Conservation (phyloP, 768 basidiomycete species). For the Termitomyces titanicus region DNA sequence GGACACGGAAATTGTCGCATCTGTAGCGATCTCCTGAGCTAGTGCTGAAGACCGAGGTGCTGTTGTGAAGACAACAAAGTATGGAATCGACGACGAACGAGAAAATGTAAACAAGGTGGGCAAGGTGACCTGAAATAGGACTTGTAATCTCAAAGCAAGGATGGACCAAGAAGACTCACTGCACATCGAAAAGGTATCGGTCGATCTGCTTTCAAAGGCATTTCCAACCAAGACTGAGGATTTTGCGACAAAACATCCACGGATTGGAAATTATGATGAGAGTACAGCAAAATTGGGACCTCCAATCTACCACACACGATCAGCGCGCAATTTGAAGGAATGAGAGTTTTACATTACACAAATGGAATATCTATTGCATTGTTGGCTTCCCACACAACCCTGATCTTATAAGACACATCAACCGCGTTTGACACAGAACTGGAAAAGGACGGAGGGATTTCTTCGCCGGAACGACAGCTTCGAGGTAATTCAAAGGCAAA, state of each 20-base stretch:
- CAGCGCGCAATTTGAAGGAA: conserved; percentile 4
- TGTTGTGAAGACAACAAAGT: conserved; percentile 72
- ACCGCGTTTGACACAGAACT: conserved; percentile 26
- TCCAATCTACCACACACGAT: conserved; percentile 44
- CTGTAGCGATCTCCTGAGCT: conserved; percentile 62
- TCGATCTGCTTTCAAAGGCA: conserved; percentile 60
- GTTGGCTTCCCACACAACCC: conserved; percentile 54
- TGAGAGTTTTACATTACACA: conserved; percentile 31
- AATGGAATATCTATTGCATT: conserved; percentile 40
- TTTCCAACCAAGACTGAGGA: conserved; percentile 62
- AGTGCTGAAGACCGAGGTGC: conserved; percentile 49
- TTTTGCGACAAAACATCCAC: conserved; percentile 41
- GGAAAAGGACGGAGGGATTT: conserved; percentile 59
- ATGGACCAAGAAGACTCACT: conserved; percentile 36
- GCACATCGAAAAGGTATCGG: conserved; percentile 63
- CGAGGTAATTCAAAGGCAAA: conserved; percentile 59
- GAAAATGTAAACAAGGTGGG: conserved; percentile 60
- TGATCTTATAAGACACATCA: conserved; percentile 52
- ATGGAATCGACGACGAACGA: conserved; percentile 60
- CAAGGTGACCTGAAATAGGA: conserved; percentile 49
- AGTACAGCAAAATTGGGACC: conserved; percentile 59
- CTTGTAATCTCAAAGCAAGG: neutral
- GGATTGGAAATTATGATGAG: conserved; percentile 57
- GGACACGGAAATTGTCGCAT: conserved; percentile 68
- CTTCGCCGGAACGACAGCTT: conserved; percentile 45